These are phyloP conservation scores for Panaeolus papilionaceus DNA, from an alignment of 768 basidiomycete species.

Conservation along the genomic window DNA sequence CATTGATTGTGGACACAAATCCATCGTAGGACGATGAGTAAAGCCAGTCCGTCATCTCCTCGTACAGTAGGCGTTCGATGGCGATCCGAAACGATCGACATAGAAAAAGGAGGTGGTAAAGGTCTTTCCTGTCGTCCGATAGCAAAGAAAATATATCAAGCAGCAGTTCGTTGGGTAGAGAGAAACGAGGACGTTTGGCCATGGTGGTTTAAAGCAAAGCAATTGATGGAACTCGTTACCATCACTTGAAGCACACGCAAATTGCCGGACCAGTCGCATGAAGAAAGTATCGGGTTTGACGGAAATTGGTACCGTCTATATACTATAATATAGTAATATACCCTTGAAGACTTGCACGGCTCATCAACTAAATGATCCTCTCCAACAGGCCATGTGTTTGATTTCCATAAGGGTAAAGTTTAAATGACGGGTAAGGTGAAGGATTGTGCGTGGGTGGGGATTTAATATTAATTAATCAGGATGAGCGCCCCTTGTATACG, in stretches of 20 bases:
- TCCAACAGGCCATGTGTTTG: too few relatives aligned
- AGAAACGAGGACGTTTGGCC: background rate
- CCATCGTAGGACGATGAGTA: background rate
- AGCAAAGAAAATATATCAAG: background rate
- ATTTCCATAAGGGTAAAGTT: too few relatives aligned
- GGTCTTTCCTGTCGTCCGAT: background rate
- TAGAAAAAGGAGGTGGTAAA: conserved; percentile 1
- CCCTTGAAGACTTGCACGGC: too few relatives aligned
- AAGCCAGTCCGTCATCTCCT: conserved; percentile 6
- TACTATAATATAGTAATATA: too few relatives aligned
- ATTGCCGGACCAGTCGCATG: background rate
- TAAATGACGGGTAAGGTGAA: too few relatives aligned
- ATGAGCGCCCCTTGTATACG: too few relatives aligned
- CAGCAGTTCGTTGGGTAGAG: background rate
- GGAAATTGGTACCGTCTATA: background rate
- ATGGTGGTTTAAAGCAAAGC: background rate
- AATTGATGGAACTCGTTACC: background rate
- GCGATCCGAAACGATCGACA: conserved; percentile 5
- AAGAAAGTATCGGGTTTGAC: background rate
- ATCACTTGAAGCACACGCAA: background rate
- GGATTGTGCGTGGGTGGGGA: too few relatives aligned
- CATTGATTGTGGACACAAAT: background rate
- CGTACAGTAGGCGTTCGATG: background rate
- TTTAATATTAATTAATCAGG: too few relatives aligned
- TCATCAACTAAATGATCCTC: too few relatives aligned